Base-by-base conservation (phyloP, 495 filamentous ascomycete genomes). In the Xylaria curta region DNA sequence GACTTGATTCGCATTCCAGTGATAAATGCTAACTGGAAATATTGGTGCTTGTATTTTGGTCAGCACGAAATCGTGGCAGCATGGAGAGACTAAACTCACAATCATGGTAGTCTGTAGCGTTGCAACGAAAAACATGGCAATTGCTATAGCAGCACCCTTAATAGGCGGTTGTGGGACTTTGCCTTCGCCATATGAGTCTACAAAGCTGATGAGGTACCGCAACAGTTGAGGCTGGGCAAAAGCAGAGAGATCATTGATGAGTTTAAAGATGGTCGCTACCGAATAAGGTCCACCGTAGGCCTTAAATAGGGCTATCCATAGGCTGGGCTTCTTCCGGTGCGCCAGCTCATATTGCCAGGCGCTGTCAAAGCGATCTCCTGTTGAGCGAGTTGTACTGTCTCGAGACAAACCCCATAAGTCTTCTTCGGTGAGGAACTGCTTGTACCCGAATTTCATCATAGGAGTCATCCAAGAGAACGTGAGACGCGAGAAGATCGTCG, bases 381-480 rank as follows among this genome's bases (percentile, higher is more conserved):
- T 95, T 21, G 80, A 80, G 56, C 87, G 87, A 31, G 96, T 97
- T 5, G 90, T 92, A 80, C 98, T 95, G 63, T 86, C 85, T 70
- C 88, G 90, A 17, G 95, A 89, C 49, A 99, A 87, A 74, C 92
- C 95, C 96, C 96, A 99, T 59, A 99, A 87, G 81, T 99, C 96
- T 71, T 99, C 93, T 81, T 99, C 95, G 6, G 94, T 97, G 64
- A 99, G 86, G 78, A 87, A 99, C 67, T 94, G 89, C 75, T 91
- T 92, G 81, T 99, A 98, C 21, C 97, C 97, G 82, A 91, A 90
- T 76, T 91, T 94, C 97, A 99, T 99, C 88, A 98, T 82, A 19
- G 95, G 94, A 0, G 97, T 99, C 94, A 99, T 97, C 97, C 97
- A 99, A 69, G 92, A 89, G 79, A 99, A 99, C 12, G 95, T 97